Evolutionary conservation across 208 protist genomes (phyloP).

Genomic region (Acanthamoeba royreba): DNA sequence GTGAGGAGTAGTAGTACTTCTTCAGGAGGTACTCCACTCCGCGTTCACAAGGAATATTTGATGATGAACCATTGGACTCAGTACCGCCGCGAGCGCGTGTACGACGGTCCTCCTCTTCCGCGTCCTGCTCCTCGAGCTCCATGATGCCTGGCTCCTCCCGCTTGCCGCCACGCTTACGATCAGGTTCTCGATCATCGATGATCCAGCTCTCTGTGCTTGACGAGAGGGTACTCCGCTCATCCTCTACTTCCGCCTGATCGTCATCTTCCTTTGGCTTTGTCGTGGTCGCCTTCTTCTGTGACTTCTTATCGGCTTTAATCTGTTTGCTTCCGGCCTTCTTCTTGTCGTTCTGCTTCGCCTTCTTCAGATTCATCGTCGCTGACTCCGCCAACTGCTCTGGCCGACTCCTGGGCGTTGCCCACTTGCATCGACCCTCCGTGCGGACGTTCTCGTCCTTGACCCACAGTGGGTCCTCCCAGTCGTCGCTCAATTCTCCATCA

Average conservation of each 20-base stretch:
- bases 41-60: neutral
- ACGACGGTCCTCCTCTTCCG: neutral
- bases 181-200: neutral
- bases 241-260: neutral
- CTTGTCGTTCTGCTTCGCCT: neutral
- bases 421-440: neutral
- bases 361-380: neutral
- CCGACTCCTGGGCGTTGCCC: neutral
- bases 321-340: no score
- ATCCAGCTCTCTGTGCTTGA: slow-evolving; percentile 15
- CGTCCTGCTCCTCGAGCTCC: slow-evolving; percentile 1
- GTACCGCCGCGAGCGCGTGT: neutral
- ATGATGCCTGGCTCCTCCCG: neutral
- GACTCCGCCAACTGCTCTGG: neutral
- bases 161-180: neutral
- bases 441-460: neutral
- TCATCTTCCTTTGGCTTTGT: neutral
- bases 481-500: neutral
- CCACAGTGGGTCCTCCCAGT: neutral
- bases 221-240: neutral
- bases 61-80: no score
- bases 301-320: no score
- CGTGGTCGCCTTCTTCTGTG: no score
- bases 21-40: neutral
- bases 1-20: neutral